Conservation (phyloP, 441 rosid species). For the Gossypium schwendimanii region DNA sequence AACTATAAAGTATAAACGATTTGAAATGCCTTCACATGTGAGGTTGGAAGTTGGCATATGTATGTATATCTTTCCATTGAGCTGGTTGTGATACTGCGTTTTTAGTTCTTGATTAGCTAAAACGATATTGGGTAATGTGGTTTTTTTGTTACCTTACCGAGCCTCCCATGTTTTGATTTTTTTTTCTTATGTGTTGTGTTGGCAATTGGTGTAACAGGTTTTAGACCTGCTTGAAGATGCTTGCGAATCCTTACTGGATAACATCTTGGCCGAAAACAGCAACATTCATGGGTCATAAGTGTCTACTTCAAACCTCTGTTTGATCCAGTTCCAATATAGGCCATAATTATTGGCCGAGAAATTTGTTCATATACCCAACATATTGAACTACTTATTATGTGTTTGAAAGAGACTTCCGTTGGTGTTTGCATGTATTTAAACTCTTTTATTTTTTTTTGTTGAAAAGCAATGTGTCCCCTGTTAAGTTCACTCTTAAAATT, state of each 20-base stretch:
- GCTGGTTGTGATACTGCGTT: neutral
- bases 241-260: conserved; percentile 77
- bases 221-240: conserved; percentile 87
- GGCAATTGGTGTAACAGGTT: conserved; percentile 36
- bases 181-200: neutral
- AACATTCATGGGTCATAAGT: conserved; percentile 12
- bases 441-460: neutral
- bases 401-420: neutral
- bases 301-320: neutral
- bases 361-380: neutral
- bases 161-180: neutral
- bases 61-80: neutral
- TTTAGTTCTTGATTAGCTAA: neutral
- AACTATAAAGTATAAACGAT: neutral
- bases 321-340: neutral
- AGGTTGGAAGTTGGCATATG: neutral
- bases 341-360: neutral
- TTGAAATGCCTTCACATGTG: neutral
- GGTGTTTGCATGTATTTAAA: neutral
- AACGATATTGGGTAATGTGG: neutral
- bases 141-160: neutral
- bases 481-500: neutral
- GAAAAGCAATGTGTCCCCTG: neutral
- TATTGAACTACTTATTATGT: neutral
- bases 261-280: conserved; percentile 39